Evolutionary conservation across 345 rosid species (phyloP).

Genomic region (Syzygium aqueum): DNA sequence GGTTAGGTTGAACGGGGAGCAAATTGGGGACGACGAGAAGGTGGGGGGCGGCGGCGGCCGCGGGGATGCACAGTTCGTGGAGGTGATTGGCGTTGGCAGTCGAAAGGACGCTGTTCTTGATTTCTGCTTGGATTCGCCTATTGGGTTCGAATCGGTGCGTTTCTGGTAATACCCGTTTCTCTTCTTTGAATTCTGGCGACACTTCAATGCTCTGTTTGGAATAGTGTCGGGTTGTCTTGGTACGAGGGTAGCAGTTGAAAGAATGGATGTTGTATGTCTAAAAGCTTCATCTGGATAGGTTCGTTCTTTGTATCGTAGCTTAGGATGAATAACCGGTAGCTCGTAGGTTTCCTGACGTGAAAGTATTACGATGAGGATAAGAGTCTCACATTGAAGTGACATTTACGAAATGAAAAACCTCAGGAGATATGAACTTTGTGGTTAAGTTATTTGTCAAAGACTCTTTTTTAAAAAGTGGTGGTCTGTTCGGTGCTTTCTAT

Average conservation of each 20-base stretch:
- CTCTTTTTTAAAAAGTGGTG: neutral
- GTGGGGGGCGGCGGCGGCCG: neutral
- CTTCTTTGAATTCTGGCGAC: neutral
- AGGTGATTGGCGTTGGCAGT: conserved; percentile 76
- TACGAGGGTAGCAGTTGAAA: neutral
- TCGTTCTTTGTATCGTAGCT: neutral
- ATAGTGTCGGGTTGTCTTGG: neutral
- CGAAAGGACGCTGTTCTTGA: conserved; percentile 68
- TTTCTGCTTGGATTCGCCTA: conserved; percentile 64
- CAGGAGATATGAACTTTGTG: neutral
- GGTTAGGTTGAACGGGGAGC: neutral
- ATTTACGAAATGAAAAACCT: neutral
- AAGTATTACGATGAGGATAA: neutral
- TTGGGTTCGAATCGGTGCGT: conserved; percentile 48
- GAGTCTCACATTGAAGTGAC: neutral
- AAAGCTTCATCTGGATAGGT: neutral
- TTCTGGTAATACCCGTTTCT: conserved; percentile 47
- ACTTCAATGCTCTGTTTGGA: neutral
- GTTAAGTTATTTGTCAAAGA: neutral
- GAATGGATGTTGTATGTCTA: neutral
- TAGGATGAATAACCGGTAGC: neutral
- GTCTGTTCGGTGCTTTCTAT: neutral
- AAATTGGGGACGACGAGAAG: conserved; percentile 2
- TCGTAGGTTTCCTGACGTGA: neutral
- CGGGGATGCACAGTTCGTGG: conserved; percentile 22